Evolutionary conservation across 495 filamentous ascomycete genomes (phyloP), one percentile per base, ranked within the genome.

Genomic region (Penicillium angulare): DNA sequence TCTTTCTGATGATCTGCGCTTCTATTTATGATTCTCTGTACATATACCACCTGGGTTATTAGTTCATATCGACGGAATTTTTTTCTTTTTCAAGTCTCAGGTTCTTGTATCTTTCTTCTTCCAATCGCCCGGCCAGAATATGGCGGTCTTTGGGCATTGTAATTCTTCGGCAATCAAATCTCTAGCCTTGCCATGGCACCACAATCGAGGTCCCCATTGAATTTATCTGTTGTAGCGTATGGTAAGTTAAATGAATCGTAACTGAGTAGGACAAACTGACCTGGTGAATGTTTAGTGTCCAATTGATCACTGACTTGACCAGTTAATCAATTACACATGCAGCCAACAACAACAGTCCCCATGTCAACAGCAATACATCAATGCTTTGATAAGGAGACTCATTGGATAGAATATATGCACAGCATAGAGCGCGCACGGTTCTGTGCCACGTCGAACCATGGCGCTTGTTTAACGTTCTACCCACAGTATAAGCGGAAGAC

Each of bases 31-130:
- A 35, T 63, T 63, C 56, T 53, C 18, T 65, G 62, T 65, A 65
- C 60, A 65, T 65, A 65, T 63, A 65, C 62, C 62, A 57, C 26
- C 7, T 46, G 45, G 43, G 35, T 51, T 47, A 55, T 51, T 50
- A 55, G 61, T 65, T 55, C 41, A 59, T 59, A 65, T 55, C 41
- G 23, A 46, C 7, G 20, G 47, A 1, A 9, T 31, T 57, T 47
- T 49, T 58, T 52, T 59, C 52, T 55, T 31, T 55, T 47, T 47
- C 49, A 29, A 43, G 5, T 20, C 13, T 39, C 43, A 35, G 15
- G 23, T 17, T 23, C 5, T 26, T 34, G 23, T 48, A 29, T 48
- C 27, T 24, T 26, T 16, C 29, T 26, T 26, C 33, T 29, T 15
- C 29, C 24, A 38, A 31, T 31, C 8, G 27, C 13, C 27, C 8